A percentile compares a stretch with the other conserved stretches of the same genome.
Conservation (phyloP, 345 rosid genomes). For the Boechera stricta region DNA sequence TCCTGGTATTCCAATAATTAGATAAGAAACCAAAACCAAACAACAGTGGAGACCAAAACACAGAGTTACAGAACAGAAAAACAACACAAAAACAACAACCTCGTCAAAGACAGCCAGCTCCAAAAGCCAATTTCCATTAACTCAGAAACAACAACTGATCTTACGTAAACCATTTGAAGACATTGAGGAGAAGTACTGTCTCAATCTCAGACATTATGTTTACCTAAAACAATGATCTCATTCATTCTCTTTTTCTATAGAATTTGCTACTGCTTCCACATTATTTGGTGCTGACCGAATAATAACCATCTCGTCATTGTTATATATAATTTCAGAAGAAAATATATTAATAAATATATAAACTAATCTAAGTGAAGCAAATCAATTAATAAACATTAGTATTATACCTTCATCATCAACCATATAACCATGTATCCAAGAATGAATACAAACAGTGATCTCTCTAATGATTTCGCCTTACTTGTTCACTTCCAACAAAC, state of each 20-base stretch:
- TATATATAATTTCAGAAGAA: too few relatives aligned
- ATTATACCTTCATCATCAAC: not conserved
- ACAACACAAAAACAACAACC: constrained; percentile 21
- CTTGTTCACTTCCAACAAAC: not conserved
- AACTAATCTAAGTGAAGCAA: not conserved
- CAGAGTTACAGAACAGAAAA: constrained; percentile 9
- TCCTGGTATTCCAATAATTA: rapidly evolving
- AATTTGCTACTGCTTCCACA: constrained; percentile 35
- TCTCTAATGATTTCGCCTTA: not conserved
- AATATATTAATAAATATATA: too few relatives aligned
- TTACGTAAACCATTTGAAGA: too few relatives aligned
- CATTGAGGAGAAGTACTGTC: too few relatives aligned
- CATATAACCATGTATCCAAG: not conserved
- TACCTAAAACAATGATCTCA: too few relatives aligned
- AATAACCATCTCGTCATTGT: not conserved
- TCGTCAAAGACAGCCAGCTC: constrained; percentile 35
- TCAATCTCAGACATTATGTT: too few relatives aligned
- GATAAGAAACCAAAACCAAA: constrained; percentile 34
- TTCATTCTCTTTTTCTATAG: too few relatives aligned
- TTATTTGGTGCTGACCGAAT: too few relatives aligned
- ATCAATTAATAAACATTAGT: too few relatives aligned
- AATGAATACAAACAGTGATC: not conserved
- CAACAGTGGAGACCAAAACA: constrained; percentile 18
- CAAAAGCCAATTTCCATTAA: constrained; percentile 36
- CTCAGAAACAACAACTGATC: too few relatives aligned